phyloP scores from a whole-genome alignment of 768 basidiomycete species.

The Pisolithus marmoratus region DNA sequence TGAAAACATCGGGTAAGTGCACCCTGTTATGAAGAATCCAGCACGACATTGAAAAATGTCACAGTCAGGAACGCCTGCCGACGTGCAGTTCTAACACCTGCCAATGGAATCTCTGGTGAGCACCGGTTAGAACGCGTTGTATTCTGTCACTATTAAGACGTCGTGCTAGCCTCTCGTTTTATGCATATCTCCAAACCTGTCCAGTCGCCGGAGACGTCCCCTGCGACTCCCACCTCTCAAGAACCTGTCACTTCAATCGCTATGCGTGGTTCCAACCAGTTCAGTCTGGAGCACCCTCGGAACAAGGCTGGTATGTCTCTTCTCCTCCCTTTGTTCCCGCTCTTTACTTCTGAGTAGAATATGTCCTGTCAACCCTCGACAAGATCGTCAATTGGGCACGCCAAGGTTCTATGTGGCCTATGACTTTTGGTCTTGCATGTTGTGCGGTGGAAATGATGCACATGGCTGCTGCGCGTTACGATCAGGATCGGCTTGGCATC shows the following conservation, averaged over 20 bases:
- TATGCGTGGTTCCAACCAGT: constrained; percentile 74
- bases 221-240: constrained; percentile 30
- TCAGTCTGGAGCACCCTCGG: constrained; percentile 79
- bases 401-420: constrained; percentile 99
- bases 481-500: constrained; percentile 95
- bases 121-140: not conserved
- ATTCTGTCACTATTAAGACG: constrained; percentile 2
- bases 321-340: not conserved
- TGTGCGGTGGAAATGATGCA: constrained; percentile 99
- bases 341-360: constrained; percentile 51
- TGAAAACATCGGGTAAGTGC: constrained; percentile 31
- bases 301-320: constrained; percentile 75
- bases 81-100: constrained; percentile 41
- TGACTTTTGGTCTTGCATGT: constrained; percentile 98
- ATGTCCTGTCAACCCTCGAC: constrained; percentile 93
- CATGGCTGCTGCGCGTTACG: constrained; percentile 98
- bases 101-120: constrained; percentile 39
- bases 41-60: constrained; percentile 1
- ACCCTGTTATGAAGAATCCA: not conserved
- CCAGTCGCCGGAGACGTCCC: constrained; percentile 34
- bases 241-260: constrained; percentile 70
- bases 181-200: constrained; percentile 49
- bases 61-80: constrained; percentile 36
- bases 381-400: constrained; percentile 97
- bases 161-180: constrained; percentile 42